Evolutionary conservation across 2,329 filamentous ascomycete genomes (phyloP).

Genomic region (Ophiognomonia clavigignenti-juglandacearum): DNA sequence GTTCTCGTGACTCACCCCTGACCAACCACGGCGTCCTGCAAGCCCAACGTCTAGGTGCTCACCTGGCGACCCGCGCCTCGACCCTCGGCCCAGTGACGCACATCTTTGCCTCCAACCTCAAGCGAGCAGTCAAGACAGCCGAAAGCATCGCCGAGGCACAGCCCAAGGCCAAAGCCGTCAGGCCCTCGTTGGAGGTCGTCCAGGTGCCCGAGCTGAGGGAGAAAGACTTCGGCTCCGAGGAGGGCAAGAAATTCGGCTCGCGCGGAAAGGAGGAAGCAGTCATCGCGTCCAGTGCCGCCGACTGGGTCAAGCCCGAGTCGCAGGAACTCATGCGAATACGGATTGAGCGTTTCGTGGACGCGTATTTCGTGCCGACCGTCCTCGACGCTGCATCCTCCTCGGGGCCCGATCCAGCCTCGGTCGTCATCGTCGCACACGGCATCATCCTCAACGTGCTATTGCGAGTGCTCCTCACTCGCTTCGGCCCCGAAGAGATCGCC

Average conservation of each 20-base stretch:
- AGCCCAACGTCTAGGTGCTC: slow-evolving; percentile 62
- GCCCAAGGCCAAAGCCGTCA: slow-evolving; percentile 11
- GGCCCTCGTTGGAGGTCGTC: slow-evolving; percentile 22
- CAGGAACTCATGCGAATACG: slow-evolving; percentile 61
- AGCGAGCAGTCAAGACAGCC: slow-evolving; percentile 69
- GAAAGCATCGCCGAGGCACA: slow-evolving; percentile 59
- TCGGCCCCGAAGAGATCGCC: slow-evolving; percentile 30
- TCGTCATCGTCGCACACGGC: slow-evolving; percentile 77
- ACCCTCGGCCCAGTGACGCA: slow-evolving; percentile 42
- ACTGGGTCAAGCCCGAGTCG: slow-evolving; percentile 48
- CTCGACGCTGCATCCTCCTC: slow-evolving; percentile 10
- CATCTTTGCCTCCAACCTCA: slow-evolving; percentile 74
- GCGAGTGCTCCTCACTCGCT: slow-evolving; percentile 53
- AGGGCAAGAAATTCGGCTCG: slow-evolving; percentile 55
- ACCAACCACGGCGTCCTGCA: slow-evolving; percentile 81
- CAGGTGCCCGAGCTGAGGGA: slow-evolving; percentile 56
- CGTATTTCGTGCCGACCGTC: slow-evolving; percentile 42
- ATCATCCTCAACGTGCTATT: slow-evolving; percentile 71
- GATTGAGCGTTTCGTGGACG: slow-evolving; percentile 60
- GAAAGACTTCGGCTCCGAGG: slow-evolving; percentile 68
- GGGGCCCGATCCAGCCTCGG: slow-evolving; percentile 28
- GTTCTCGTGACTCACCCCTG: slow-evolving; percentile 72
- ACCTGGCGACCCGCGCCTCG: slow-evolving; percentile 42
- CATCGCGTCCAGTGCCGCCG: slow-evolving; percentile 19
- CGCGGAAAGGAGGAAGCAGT: slow-evolving; percentile 21